Base-by-base conservation (phyloP, 2,329 filamentous ascomycete species). In the Fusarium tjaetaba region DNA sequence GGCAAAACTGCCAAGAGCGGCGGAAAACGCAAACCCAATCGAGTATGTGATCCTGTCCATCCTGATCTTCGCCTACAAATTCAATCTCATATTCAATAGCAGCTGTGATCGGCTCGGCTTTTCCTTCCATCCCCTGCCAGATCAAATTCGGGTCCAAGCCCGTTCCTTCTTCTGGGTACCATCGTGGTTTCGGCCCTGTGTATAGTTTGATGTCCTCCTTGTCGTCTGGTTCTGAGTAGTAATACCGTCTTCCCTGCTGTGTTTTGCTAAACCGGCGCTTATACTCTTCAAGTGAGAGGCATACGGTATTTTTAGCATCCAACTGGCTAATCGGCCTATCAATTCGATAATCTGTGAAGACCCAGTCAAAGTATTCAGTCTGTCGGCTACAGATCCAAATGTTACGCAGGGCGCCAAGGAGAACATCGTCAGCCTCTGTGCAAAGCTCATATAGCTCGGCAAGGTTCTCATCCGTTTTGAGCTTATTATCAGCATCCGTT, bases 1-100 rank as follows among this genome's bases (percentile, higher is more conserved):
- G 10, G 18, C 51, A 58, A 16, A 73, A 73, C 15, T 70, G 61
- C 4, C 39, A n/a, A 5, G 70, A 73, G 10, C 70, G 59, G 16
- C 34, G 49, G 16, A 73, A 52, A 16, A 73, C 10, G 1, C 13
- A 14, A 36, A 18, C 15, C 34, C 34, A 34, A 34, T 34, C 32
- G 32, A 34, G 13, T 34, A 34, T 34, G 32, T 34, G 2, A 34
- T 34, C 32, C 13, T 13, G 6, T 34, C 13, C 32, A 34, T 34
- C 32, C 32, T 34, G 32, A 7, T 34, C 32, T 14, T 34, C 32
- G 5, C 32, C 32, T 5, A 2, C 32, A 34, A 34, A 34, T 14
- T 14, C 13, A 34, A 34, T 34, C 32, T 34, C 32, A 34, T 34
- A 34, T 34, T 34, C 32, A 34, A 34, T 34, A 34, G 32, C 32